Conservation (phyloP, 306 rosid species). For the Prunus kanzakura region DNA sequence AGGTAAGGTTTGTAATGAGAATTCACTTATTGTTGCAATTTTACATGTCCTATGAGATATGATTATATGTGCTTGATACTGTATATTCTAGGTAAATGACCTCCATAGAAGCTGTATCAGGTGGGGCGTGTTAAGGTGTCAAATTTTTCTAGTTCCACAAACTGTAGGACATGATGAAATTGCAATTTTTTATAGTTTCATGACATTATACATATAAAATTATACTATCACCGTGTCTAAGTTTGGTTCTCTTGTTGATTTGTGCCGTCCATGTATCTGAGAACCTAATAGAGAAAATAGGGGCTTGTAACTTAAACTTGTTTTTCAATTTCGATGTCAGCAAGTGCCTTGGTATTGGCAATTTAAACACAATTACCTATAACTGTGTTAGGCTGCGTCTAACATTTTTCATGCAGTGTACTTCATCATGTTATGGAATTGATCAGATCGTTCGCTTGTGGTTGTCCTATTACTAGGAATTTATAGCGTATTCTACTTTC, state of each 20-base stretch:
- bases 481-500: constrained; percentile 7
- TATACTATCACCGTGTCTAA: neutral
- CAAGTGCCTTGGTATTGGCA: neutral
- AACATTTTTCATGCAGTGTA: neutral
- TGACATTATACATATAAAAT: neutral
- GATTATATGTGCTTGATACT: neutral
- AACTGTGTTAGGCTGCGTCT: neutral
- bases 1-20: constrained; percentile 54
- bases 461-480: neutral
- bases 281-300: neutral
- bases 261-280: neutral
- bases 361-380: neutral
- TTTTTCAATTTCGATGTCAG: neutral
- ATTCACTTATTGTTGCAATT: constrained; percentile 12
- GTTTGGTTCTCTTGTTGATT: neutral
- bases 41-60: neutral
- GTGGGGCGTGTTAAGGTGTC: neutral
- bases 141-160: neutral
- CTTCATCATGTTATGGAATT: neutral
- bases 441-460: neutral
- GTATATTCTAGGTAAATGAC: neutral
- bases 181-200: neutral
- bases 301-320: neutral
- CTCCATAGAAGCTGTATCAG: neutral
- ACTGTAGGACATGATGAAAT: neutral